A percentile compares a stretch with the other conserved stretches of the same genome.
These are phyloP conservation scores for Candida qinlingensis DNA, from an alignment of 805 yeast genomes.

Conservation along the genomic window DNA sequence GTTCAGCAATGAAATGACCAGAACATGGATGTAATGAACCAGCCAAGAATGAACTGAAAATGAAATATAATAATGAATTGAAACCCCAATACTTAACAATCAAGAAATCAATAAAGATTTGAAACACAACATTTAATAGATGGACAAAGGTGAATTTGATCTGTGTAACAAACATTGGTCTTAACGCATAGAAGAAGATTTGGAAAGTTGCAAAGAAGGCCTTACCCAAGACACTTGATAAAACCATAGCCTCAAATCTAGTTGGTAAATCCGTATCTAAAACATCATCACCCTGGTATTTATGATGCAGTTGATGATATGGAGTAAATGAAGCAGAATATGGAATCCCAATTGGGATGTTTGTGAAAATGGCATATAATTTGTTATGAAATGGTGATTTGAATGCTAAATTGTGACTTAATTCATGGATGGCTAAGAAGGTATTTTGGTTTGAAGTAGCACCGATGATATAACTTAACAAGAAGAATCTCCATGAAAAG, in stretches of 20 bases:
- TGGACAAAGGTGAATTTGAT: constrained; percentile 74
- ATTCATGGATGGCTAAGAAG: constrained; percentile 84
- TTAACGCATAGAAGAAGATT: constrained; percentile 79
- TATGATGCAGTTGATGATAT: constrained; percentile 88
- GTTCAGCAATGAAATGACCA: constrained; percentile 95
- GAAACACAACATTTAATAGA: constrained; percentile 54
- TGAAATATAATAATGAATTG: constrained; percentile 58
- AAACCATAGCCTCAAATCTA: constrained; percentile 60
- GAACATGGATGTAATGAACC: constrained; percentile 93
- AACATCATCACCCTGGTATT: constrained; percentile 77
- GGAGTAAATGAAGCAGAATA: constrained; percentile 84
- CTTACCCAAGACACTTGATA: constrained; percentile 78
- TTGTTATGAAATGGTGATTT: constrained; percentile 73
- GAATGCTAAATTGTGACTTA: constrained; percentile 81
- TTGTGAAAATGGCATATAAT: constrained; percentile 69
- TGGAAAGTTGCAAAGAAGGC: constrained; percentile 89
- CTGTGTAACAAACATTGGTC: constrained; percentile 83
- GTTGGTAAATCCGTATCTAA: constrained; percentile 91
- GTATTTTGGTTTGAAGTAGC: constrained; percentile 83
- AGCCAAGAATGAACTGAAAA: constrained; percentile 77
- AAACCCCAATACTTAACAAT: constrained; percentile 59
- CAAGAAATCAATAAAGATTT: constrained; percentile 50
- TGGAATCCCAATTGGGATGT: constrained; percentile 86
- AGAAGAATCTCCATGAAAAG: constrained; percentile 47
- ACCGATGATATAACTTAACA: constrained; percentile 71